Conservation (phyloP, 1,284 basidiomycete species). For the Rhodofomes roseus region DNA sequence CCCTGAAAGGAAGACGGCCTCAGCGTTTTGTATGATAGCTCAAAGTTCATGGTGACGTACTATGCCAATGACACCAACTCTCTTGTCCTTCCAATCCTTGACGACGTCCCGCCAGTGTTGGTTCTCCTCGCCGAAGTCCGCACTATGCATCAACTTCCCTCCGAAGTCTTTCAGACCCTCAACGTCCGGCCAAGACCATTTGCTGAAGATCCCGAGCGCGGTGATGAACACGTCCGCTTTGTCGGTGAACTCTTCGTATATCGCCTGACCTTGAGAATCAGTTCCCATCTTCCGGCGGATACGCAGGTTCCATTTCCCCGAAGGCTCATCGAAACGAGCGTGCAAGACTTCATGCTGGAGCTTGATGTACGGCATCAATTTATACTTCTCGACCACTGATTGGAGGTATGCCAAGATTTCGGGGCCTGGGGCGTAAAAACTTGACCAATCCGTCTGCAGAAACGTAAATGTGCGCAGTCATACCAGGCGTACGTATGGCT, state of each 20-base stretch:
- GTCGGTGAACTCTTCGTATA: conserved; percentile 45
- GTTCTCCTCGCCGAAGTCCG: conserved; percentile 48
- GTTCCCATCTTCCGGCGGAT: conserved; percentile 28
- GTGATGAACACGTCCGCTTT: conserved; percentile 50
- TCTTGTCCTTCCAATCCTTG: conserved; percentile 50
- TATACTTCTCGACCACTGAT: conserved; percentile 53
- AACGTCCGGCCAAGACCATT: conserved; percentile 61
- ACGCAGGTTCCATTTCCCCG: conserved; percentile 51
- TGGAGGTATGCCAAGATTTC: conserved; percentile 56
- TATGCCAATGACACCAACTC: conserved; percentile 54
- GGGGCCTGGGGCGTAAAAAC: conserved; percentile 53
- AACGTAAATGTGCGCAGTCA: background rate
- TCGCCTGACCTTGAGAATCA: conserved; percentile 14
- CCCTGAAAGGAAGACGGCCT: conserved; percentile 34
- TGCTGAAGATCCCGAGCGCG: conserved; percentile 43
- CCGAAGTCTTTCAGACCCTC: conserved; percentile 47
- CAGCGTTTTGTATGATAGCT: too few relatives aligned
- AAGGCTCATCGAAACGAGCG: conserved; percentile 46
- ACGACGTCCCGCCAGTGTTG: conserved; percentile 45
- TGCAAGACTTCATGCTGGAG: conserved; percentile 48
- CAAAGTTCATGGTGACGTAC: background rate
- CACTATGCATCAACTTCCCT: conserved; percentile 52
- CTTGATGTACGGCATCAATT: conserved; percentile 48
- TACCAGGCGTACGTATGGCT: conserved; percentile 6
- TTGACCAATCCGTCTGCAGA: conserved; percentile 50